phyloP scores from a whole-genome alignment of 768 basidiomycete species.

The Agaricus blazei region DNA sequence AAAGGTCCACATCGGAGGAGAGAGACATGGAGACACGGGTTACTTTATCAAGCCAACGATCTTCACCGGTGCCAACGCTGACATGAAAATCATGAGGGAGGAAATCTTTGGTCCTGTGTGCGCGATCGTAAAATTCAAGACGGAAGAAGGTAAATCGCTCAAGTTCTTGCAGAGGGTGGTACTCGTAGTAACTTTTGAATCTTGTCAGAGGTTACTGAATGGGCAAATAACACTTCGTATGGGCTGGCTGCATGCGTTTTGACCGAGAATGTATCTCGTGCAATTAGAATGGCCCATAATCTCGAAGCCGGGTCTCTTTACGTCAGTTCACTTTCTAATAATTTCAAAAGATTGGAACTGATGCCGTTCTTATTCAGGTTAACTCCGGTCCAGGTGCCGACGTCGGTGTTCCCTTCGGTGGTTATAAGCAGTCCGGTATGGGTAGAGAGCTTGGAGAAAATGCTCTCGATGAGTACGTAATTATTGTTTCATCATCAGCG shows the following conservation, averaged over 20 bases:
- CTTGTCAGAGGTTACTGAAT: constrained; percentile 32
- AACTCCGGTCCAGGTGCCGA: constrained; percentile 40
- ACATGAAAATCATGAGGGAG: constrained; percentile 72
- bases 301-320: constrained; percentile 13
- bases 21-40: constrained; percentile 21
- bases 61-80: constrained; percentile 58
- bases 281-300: constrained; percentile 53
- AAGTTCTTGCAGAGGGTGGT: too few relatives aligned
- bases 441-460: constrained; percentile 69
- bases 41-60: constrained; percentile 77
- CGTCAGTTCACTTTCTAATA: constrained; percentile 42
- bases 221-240: constrained; percentile 73
- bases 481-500: not conserved
- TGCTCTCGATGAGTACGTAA: constrained; percentile 45
- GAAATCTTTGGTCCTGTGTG: constrained; percentile 16
- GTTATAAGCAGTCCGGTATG: constrained; percentile 70
- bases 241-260: constrained; percentile 80
- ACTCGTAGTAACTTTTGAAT: not conserved
- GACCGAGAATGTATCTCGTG: constrained; percentile 61
- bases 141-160: constrained; percentile 36
- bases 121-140: constrained; percentile 72
- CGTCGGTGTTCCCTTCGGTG: constrained; percentile 58
- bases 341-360: constrained; percentile 42
- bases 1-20: constrained; percentile 11
- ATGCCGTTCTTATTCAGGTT: constrained; percentile 21